Conservation (phyloP, 768 basidiomycete genomes). For the Naganishia kalamii region DNA sequence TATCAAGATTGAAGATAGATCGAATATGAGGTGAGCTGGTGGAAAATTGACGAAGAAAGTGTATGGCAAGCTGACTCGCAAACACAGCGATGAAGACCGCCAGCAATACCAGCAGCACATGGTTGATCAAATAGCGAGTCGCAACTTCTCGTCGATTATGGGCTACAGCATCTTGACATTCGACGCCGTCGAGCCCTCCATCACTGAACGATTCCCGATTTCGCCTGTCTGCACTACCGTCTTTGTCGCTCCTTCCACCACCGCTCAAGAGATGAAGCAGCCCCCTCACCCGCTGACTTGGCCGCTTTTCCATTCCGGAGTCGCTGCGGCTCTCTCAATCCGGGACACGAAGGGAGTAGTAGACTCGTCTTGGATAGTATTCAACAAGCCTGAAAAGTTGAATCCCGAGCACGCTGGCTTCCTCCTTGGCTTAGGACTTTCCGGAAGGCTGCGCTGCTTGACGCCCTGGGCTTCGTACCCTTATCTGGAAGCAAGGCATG, state of each 20-base stretch:
- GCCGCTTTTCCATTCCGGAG: conserved; percentile 99
- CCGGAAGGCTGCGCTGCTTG: conserved; percentile 82
- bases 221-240: conserved; percentile 45
- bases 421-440: conserved; percentile 82
- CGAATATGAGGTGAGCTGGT: conserved; percentile 61
- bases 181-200: conserved; percentile 67
- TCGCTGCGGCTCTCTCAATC: conserved; percentile 81
- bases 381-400: conserved; percentile 84
- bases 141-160: conserved; percentile 81
- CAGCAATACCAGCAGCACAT: conserved; percentile 76
- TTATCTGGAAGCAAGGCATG: conserved; percentile 92
- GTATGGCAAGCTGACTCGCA: conserved; percentile 20
- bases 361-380: conserved; percentile 87
- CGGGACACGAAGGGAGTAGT: conserved; percentile 66
- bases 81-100: conserved; percentile 69
- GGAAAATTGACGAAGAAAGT: not conserved
- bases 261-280: conserved; percentile 57
- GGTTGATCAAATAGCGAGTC: conserved; percentile 70
- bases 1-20: conserved; percentile 61
- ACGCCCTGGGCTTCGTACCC: conserved; percentile 91
- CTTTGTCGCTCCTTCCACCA: conserved; percentile 41
- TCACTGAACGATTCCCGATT: conserved; percentile 45
- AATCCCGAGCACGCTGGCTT: conserved; percentile 96
- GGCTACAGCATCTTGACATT: conserved; percentile 90
- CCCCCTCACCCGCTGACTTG: conserved; percentile 61